These are phyloP conservation scores for Multifurca ochricompacta DNA, from an alignment of 768 basidiomycete genomes.

Conservation along the genomic window DNA sequence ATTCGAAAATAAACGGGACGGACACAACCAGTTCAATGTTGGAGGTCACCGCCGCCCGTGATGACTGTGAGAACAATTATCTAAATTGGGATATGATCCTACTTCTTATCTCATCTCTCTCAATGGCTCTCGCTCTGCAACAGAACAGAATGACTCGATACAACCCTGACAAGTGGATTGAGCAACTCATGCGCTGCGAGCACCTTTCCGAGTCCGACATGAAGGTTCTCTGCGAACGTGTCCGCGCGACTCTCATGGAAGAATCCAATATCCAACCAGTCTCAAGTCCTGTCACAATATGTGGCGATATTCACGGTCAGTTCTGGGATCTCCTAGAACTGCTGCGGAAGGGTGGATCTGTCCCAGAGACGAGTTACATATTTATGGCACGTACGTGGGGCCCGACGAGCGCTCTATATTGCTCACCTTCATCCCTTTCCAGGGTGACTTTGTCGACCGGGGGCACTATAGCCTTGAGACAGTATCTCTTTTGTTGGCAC, in stretches of 20 bases:
- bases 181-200: conserved; percentile 77
- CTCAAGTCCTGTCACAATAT: conserved; percentile 88
- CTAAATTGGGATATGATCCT: no score
- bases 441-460: conserved; percentile 98
- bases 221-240: conserved; percentile 86
- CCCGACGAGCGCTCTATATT: conserved; percentile 5
- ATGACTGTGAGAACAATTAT: no score
- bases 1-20: no score
- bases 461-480: conserved; percentile 96
- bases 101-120: no score
- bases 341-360: conserved; percentile 73
- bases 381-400: conserved; percentile 78
- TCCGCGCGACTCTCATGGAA: conserved; percentile 84
- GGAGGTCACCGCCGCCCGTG: no score
- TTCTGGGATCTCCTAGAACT: conserved; percentile 96
- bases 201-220: conserved; percentile 89
- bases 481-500: conserved; percentile 75
- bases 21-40: no score
- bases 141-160: conserved; percentile 14
- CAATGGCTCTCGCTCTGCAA: no score
- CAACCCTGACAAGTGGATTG: conserved; percentile 77
- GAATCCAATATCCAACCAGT: conserved; percentile 98
- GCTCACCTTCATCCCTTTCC: conserved; percentile 16
- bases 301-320: conserved; percentile 96
- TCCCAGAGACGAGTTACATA: conserved; percentile 87